A percentile compares a stretch with the other conserved stretches of the same genome.
Conservation (phyloP, 345 rosid species). For the Stellera chamaejasme region DNA sequence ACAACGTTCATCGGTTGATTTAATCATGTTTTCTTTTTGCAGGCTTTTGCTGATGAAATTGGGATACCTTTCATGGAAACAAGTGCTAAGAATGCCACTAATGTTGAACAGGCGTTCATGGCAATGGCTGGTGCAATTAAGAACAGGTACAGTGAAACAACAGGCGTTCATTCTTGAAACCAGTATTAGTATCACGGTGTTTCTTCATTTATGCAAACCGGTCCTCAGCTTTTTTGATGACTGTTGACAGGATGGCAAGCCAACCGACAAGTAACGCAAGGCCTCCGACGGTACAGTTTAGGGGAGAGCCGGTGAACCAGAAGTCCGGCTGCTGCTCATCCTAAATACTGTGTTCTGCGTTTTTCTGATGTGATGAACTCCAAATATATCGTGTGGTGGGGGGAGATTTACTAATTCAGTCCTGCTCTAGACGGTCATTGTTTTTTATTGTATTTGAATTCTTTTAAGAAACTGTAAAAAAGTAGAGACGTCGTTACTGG, state of each 20-base stretch:
- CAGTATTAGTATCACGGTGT: no score
- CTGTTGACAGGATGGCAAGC: constrained; percentile 82
- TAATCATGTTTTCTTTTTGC: not conserved
- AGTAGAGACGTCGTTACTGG: constrained; percentile 22
- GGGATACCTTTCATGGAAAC: constrained; percentile 78
- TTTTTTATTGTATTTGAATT: constrained; percentile 42
- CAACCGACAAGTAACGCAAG: constrained; percentile 72
- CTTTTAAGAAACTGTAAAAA: constrained; percentile 36
- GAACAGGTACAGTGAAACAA: constrained; percentile 30
- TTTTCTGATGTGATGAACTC: constrained; percentile 28
- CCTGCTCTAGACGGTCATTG: constrained; percentile 29
- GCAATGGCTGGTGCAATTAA: constrained; percentile 72
- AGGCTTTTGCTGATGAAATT: constrained; percentile 77
- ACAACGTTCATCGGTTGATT: not conserved
- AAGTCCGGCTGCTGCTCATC: constrained; percentile 93
- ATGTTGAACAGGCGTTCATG: constrained; percentile 76
- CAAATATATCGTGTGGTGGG: constrained; percentile 19
- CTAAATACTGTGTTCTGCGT: constrained; percentile 25
- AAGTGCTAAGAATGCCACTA: constrained; percentile 61
- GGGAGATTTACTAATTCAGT: constrained; percentile 18
- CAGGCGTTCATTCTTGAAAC: no score
- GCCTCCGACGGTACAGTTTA: constrained; percentile 89
- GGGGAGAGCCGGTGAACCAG: constrained; percentile 93
- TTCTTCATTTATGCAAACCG: not conserved
- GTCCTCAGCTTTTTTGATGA: not conserved